Evolutionary conservation across 2,329 filamentous ascomycete species (phyloP), one percentile per base, ranked within the genome.

Genomic region (Talaromyces sp.): DNA sequence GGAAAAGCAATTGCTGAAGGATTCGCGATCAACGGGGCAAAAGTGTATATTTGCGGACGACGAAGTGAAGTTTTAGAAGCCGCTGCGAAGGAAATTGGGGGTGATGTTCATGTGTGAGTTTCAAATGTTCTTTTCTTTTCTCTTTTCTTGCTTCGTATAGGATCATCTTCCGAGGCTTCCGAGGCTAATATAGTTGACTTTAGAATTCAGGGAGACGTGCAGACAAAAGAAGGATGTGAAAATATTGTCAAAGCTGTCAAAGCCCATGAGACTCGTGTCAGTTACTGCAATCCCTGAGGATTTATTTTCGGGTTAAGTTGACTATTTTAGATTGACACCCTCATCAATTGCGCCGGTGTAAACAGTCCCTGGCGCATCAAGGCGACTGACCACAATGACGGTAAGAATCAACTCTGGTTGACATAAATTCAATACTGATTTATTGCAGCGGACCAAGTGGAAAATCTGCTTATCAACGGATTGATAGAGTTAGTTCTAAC

Each of bases 11-110:
- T 59, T 55, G 57, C 57, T 26, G 57, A 71, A 51, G 77, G 78
- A 0, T 68, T 80, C 0, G 76, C 72, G 4, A 69, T 70, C 21
- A 81, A 82, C 55, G 81, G 81, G 5, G 81, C 81, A 7, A 81
- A 78, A 60, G 79, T 84, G 38, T 83, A 82, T 68, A 81, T 83
- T 58, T 68, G 82, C 3, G 80, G 80, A 12, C 76, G 81, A 2
- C 77, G 80, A 1, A 67, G 72, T 60, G 73, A 79, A n/a, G 67
- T 71, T 0, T 73, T 83, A 21, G 70, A 66, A 21, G 54, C 48
- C 2, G 61, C 65, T 6, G 65, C 66, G 0, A 32, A 51, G 41
- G 51, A 58, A 10, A 59, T 59, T 54, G 57, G 51, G 0, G 57
- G 57, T 17, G 38, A 59, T 38, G 43, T 63, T 26, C 59, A 61